These are phyloP conservation scores for Hibiscus tridactylites DNA, from an alignment of 345 rosid genomes.

Conservation along the genomic window DNA sequence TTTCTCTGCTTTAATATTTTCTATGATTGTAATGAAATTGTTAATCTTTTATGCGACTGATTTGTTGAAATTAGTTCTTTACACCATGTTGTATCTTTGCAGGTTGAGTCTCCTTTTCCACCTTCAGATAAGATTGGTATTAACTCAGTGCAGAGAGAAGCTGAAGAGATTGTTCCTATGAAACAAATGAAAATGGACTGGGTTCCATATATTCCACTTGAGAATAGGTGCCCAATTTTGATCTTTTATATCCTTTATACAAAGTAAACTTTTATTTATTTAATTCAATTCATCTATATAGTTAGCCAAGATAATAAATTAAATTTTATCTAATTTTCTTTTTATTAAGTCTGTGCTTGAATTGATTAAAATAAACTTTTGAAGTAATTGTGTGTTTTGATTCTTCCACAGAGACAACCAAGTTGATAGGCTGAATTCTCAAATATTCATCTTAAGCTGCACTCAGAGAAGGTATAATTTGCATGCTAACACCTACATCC, in stretches of 20 bases:
- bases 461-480: slow-evolving; percentile 67
- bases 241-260: background rate
- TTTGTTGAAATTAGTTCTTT: slow-evolving; percentile 3
- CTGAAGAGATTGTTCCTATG: slow-evolving; percentile 97
- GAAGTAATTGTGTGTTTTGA: slow-evolving; percentile 7
- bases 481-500: background rate
- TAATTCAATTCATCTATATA: background rate
- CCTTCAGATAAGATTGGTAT: slow-evolving; percentile 98
- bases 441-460: slow-evolving; percentile 69
- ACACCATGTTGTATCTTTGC: slow-evolving; percentile 11
- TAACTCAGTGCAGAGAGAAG: slow-evolving; percentile 92
- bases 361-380: background rate
- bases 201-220: slow-evolving; percentile 88
- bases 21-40: background rate
- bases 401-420: slow-evolving; percentile 56
- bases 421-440: slow-evolving; percentile 70
- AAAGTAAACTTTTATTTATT: background rate
- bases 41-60: background rate
- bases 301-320: no score
- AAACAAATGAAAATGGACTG: slow-evolving; percentile 98
- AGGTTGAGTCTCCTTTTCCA: slow-evolving; percentile 86
- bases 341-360: background rate
- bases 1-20: background rate
- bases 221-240: slow-evolving; percentile 50
- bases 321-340: background rate